A percentile compares a stretch with the other conserved stretches of the same genome.
These are phyloP conservation scores for Aspergillus carlsbadensis DNA, from an alignment of 495 filamentous ascomycete species.

Conservation along the genomic window DNA sequence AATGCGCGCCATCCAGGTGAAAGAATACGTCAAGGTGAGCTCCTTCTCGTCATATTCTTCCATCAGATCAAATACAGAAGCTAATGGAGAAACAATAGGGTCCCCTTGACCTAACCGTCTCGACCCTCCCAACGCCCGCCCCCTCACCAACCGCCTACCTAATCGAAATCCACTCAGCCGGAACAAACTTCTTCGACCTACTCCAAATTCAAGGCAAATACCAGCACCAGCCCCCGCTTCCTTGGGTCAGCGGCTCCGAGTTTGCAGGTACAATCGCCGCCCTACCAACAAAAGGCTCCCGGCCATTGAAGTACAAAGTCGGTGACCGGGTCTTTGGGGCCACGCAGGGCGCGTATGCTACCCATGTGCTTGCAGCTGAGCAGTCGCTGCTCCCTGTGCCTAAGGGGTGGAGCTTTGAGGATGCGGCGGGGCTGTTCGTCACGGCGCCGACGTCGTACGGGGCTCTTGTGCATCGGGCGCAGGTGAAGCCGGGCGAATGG, in stretches of 20 bases:
- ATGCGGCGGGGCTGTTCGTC: slow-evolving; percentile 87
- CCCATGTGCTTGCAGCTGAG: slow-evolving; percentile 66
- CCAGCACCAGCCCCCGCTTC: slow-evolving; percentile 68
- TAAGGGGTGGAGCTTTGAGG: slow-evolving; percentile 73
- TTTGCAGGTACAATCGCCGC: slow-evolving; percentile 78
- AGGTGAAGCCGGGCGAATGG: slow-evolving; percentile 74
- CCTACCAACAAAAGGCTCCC: slow-evolving; percentile 48
- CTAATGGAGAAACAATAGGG: slow-evolving; percentile 45
- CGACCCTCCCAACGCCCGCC: slow-evolving; percentile 67
- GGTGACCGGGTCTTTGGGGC: slow-evolving; percentile 88
- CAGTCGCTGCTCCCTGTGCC: slow-evolving; percentile 70
- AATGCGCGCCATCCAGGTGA: slow-evolving; percentile 85
- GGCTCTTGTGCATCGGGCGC: slow-evolving; percentile 73
- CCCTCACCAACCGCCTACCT: slow-evolving; percentile 76
- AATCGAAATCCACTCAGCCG: slow-evolving; percentile 82
- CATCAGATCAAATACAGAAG: background rate
- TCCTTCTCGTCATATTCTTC: background rate
- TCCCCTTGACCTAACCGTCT: slow-evolving; percentile 74
- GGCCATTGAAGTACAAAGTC: slow-evolving; percentile 58
- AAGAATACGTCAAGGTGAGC: slow-evolving; percentile 75
- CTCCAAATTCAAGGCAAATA: slow-evolving; percentile 83
- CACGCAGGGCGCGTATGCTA: slow-evolving; percentile 82
- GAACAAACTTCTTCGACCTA: slow-evolving; percentile 95
- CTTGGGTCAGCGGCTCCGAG: slow-evolving; percentile 85
- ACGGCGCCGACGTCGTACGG: slow-evolving; percentile 91